Base-by-base conservation (phyloP, 345 rosid species). In the Lagerstroemia speciosa region DNA sequence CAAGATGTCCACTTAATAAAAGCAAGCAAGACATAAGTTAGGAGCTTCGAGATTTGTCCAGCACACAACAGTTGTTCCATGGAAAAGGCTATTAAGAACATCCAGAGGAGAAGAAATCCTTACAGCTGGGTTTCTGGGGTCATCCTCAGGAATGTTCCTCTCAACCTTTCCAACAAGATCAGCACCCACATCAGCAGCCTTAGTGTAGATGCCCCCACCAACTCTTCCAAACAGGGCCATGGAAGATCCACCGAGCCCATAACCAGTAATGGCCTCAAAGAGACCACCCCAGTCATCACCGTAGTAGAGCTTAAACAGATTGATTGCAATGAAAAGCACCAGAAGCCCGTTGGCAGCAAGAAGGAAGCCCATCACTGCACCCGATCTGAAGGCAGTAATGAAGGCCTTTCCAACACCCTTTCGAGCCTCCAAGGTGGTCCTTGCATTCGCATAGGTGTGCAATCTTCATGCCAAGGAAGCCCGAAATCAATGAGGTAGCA, bases 391-490 rank as follows among this genome's bases (percentile, higher is more conserved):
- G 43, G 95, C 92, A 41, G 61, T 66, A 17, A 87, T 87, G 68
- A 91, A 91, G 8, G 97, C 97, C 80, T 89, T 89, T 34, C 97
- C 95, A 27, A 91, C 94, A 48, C 97, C 91, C 77, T 91, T 91
- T 40, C 97, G 85, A 16, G 97, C 94, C 74, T 91, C 95, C 69
- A 91, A 79, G 53, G 97, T 91, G 66, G 97, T 91, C 74, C 95
- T 89, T 37, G 97, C 95, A 74, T 91, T 91, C 12, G 97, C 97
- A 71, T 83, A 91, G 14, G 97, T 89, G 27, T n/a, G 97, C 94
- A 74, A 91, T 91, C 81, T 91, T 91, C 95, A 91, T 91, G 22
- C 97, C 97, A 71, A 89, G 95, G 78, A 91, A 90, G 62, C 97
- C 97, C 74, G 97, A 90, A 43, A 90, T 75, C 52, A 91, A 80